Percentiles rank a stretch among this genome's conserved stretches.
Evolutionary conservation across 805 yeast genomes (phyloP).

Genomic region (Lachancea nothofagi): DNA sequence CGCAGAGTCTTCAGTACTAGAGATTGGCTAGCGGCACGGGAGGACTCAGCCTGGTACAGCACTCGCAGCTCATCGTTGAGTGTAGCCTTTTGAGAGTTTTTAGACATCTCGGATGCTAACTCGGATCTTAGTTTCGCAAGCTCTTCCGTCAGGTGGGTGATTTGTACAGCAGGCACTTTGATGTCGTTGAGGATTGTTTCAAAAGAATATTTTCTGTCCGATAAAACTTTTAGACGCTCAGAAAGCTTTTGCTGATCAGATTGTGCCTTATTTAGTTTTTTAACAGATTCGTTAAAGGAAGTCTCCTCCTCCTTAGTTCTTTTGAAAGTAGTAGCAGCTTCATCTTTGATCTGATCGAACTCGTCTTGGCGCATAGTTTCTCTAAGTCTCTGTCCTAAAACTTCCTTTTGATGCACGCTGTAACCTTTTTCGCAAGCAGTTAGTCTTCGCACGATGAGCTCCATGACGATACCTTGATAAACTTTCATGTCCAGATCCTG

Average conservation of each 20-base stretch:
- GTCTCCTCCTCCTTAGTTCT: constrained; percentile 24
- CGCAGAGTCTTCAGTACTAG: constrained; percentile 23
- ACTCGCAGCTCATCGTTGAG: constrained; percentile 34
- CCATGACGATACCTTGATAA: constrained; percentile 37
- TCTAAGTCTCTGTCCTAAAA: constrained; percentile 29
- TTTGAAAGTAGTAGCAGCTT: constrained; percentile 40
- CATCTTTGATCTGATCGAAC: constrained; percentile 37
- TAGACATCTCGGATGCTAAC: constrained; percentile 49
- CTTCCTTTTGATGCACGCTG: constrained; percentile 14
- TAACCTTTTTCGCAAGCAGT: constrained; percentile 26
- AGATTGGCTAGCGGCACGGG: constrained; percentile 44
- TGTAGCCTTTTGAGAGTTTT: constrained; percentile 33
- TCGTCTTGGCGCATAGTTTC: constrained; percentile 38
- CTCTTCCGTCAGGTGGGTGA: constrained; percentile 11
- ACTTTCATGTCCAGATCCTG: constrained; percentile 25
- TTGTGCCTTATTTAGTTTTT: constrained; percentile 21
- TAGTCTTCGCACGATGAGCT: constrained; percentile 34
- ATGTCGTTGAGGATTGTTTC: constrained; percentile 9
- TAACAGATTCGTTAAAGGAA: constrained; percentile 21
- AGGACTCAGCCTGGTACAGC: constrained; percentile 42
- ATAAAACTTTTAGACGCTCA: constrained; percentile 11
- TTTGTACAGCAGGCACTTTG: constrained; percentile 11
- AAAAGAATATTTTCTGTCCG: constrained; percentile 11
- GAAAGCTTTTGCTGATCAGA: constrained; percentile 18
- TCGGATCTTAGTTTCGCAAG: constrained; percentile 17